phyloP scores from a whole-genome alignment of 2,329 filamentous ascomycete genomes.

The Monosporascus sp. region DNA sequence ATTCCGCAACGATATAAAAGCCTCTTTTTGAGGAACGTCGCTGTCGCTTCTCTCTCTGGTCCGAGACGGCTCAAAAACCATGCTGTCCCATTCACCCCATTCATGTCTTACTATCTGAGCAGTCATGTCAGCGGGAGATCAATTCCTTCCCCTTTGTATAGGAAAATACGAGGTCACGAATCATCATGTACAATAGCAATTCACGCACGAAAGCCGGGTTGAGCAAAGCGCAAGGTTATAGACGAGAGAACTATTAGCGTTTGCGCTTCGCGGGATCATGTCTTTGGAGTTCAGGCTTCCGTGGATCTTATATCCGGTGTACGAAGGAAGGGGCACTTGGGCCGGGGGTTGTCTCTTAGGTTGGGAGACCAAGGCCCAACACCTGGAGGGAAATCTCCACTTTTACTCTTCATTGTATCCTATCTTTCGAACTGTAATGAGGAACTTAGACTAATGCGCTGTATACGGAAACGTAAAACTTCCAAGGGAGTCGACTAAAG shows the following conservation, averaged over 20 bases:
- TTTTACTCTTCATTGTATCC: neutral
- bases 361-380: too few relatives aligned
- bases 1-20: neutral
- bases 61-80: neutral
- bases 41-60: conserved; percentile 1
- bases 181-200: neutral
- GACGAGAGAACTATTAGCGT: neutral
- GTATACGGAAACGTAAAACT: too few relatives aligned
- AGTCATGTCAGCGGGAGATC: neutral
- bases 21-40: neutral
- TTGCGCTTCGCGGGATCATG: too few relatives aligned
- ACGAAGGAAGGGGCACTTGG: too few relatives aligned
- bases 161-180: neutral
- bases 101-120: neutral
- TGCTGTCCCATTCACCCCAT: neutral
- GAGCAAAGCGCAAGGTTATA: conserved; percentile 4
- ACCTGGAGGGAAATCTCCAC: neutral
- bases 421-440: neutral
- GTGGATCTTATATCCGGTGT: too few relatives aligned
- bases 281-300: too few relatives aligned
- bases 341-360: too few relatives aligned
- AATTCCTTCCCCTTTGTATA: neutral
- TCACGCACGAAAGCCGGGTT: neutral
- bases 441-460: too few relatives aligned
- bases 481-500: too few relatives aligned